phyloP scores from a whole-genome alignment of 768 basidiomycete species.

The Tylopilus vinaceipallidus region DNA sequence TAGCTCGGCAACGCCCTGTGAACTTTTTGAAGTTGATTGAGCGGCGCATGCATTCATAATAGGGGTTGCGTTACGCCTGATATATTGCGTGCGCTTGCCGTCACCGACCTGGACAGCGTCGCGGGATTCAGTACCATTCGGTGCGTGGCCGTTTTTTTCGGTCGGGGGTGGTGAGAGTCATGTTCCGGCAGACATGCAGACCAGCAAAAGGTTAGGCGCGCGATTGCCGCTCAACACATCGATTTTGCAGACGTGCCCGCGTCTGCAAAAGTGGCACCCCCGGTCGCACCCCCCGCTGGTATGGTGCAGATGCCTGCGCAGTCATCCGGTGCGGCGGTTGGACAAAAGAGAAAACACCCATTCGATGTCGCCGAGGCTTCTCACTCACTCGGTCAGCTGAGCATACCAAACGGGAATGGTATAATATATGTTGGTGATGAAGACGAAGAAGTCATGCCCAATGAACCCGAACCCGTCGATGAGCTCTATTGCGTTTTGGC shows the following conservation, averaged over 20 bases:
- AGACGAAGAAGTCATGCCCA: slow-evolving; percentile 38
- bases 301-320: slow-evolving; percentile 8
- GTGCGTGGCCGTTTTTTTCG: slow-evolving; percentile 34
- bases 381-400: slow-evolving; percentile 11
- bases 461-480: slow-evolving; percentile 52
- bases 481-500: slow-evolving; percentile 63
- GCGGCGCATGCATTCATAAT: slow-evolving; percentile 1
- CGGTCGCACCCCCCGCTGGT: slow-evolving; percentile 6
- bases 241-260: slow-evolving; percentile 57
- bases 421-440: slow-evolving; percentile 35
- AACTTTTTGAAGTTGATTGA: slow-evolving; percentile 21
- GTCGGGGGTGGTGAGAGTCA: not conserved
- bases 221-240: slow-evolving; percentile 52
- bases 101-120: slow-evolving; percentile 40
- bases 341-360: slow-evolving; percentile 46
- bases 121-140: slow-evolving; percentile 50
- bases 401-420: slow-evolving; percentile 16
- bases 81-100: slow-evolving; percentile 51
- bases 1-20: slow-evolving; percentile 4
- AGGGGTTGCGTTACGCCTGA: slow-evolving; percentile 73
- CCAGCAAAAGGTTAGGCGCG: slow-evolving; percentile 58
- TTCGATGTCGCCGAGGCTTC: slow-evolving; percentile 21
- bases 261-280: slow-evolving; percentile 33
- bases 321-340: slow-evolving; percentile 9
- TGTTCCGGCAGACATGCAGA: slow-evolving; percentile 48